Percentiles rank a stretch among this genome's conserved stretches.
These are phyloP conservation scores for Phytophthora citrophthora DNA, from an alignment of 352 stramenopile genomes.

Conservation along the genomic window DNA sequence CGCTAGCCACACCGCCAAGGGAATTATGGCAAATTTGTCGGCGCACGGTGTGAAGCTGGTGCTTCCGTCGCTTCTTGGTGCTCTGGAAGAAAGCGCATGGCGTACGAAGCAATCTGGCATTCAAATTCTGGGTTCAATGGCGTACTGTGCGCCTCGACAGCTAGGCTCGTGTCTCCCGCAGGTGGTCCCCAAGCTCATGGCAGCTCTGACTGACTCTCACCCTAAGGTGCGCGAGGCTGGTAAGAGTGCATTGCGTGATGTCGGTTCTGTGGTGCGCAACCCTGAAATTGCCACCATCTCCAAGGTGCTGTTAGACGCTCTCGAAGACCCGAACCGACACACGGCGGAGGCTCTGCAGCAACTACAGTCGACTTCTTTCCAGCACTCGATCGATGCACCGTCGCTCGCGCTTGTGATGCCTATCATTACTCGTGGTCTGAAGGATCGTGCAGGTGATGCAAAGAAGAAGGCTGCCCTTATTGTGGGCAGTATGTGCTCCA, in stretches of 20 bases:
- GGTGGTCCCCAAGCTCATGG: conserved; percentile 98
- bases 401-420: conserved; percentile 99
- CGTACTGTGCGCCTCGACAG: conserved; percentile 98
- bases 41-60: conserved; percentile 99
- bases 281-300: conserved; percentile 98
- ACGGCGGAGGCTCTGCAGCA: conserved; percentile 96
- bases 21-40: conserved; percentile 99
- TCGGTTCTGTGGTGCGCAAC: conserved; percentile 98
- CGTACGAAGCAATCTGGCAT: conserved; percentile 99
- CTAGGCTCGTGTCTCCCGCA: conserved; percentile 98
- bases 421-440: conserved; percentile 98
- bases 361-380: conserved; percentile 98
- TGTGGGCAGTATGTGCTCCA: conserved; percentile 98
- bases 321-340: conserved; percentile 94
- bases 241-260: conserved; percentile 96
- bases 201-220: conserved; percentile 98
- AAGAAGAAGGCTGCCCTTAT: conserved; percentile 99
- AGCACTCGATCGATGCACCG: conserved; percentile 99
- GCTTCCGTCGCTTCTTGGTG: conserved; percentile 96
- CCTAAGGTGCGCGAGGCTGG: conserved; percentile 97
- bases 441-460: conserved; percentile 95
- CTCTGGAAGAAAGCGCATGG: conserved; percentile 95
- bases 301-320: conserved; percentile 92
- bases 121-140: conserved; percentile 97
- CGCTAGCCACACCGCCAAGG: conserved; percentile 93